These are phyloP conservation scores for Vigna unguiculata DNA, from an alignment of 306 rosid species.

Conservation along the genomic window DNA sequence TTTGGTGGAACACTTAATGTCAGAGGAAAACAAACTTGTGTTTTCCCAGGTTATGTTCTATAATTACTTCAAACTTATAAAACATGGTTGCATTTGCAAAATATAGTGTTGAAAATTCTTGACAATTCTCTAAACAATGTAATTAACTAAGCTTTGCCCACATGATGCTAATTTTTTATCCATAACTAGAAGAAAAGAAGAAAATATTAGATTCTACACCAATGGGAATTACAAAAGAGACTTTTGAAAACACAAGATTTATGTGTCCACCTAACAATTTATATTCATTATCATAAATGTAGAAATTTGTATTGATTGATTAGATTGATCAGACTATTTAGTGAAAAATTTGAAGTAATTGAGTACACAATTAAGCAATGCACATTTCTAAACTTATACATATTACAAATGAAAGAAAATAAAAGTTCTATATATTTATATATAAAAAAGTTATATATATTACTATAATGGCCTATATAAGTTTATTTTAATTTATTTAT, in stretches of 20 bases:
- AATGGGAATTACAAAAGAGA: neutral
- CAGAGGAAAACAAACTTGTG: conserved; percentile 17
- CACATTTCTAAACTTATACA: no score
- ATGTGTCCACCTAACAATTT: no score
- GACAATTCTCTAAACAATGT: neutral
- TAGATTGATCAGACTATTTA: neutral
- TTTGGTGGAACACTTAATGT: conserved; percentile 6
- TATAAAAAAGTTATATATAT: no score
- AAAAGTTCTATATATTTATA: no score
- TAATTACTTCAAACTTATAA: neutral
- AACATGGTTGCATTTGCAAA: neutral
- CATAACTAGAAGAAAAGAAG: neutral
- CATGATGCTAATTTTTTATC: neutral
- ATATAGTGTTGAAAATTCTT: neutral
- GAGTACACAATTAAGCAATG: no score
- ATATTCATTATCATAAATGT: neutral
- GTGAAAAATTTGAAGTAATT: neutral
- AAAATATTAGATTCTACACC: neutral
- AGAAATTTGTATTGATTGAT: neutral
- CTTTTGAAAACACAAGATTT: neutral
- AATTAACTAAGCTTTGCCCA: neutral
- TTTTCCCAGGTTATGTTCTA: neutral
- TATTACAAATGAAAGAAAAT: no score
- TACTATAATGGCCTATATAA: no score
- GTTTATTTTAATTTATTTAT: no score